Base-by-base conservation (phyloP, 495 filamentous ascomycete species). In the Cladorrhinum samala region DNA sequence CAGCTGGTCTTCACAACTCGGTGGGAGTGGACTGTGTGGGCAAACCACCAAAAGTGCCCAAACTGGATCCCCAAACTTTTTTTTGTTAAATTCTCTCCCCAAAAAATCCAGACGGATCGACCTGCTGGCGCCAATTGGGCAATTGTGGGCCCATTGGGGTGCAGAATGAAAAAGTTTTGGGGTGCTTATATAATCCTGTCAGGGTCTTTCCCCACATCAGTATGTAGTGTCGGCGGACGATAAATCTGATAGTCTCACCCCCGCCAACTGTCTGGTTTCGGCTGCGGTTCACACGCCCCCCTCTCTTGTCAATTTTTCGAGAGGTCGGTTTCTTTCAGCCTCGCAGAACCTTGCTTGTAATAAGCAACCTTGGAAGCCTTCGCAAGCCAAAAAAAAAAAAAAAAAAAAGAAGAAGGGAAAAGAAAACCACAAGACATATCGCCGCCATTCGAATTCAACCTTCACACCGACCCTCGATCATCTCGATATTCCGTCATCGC, bases 401-500 rank as follows among this genome's bases (percentile, higher is more conserved):
- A 37, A 37, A 37, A 37, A 37, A 37, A n/a, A n/a, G n/a, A n/a
- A n/a, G n/a, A n/a, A n/a, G n/a, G n/a, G n/a, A n/a, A n/a, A n/a
- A n/a, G n/a, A 37, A 37, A 37, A 45, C 42, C 42, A 45, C 42
- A 17, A 4, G 20, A 20, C 42, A 3, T 21, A 20, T 45, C 42
- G 24, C 24, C 16, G 14, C 39, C 39, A 1, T 41, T n/a, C n/a
- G n/a, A n/a, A n/a, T n/a, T n/a, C n/a, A n/a, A n/a, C 47, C 33
- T 46, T 39, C 17, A 19, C 47, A 24, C 45, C 17, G 21, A 14
- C 38, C 2, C 25, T 46, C 40, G 25, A n/a, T 20, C 57, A 25
- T 8, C 50, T 39, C 24, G 9, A 24, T 25, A 18, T 44, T 52
- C 39, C 19, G 38, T 7, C 27, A 46, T 17, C 43, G 57, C 60